Evolutionary conservation across 495 filamentous ascomycete species (phyloP), one percentile per base, ranked within the genome.

Genomic region (Peziza echinospora): DNA sequence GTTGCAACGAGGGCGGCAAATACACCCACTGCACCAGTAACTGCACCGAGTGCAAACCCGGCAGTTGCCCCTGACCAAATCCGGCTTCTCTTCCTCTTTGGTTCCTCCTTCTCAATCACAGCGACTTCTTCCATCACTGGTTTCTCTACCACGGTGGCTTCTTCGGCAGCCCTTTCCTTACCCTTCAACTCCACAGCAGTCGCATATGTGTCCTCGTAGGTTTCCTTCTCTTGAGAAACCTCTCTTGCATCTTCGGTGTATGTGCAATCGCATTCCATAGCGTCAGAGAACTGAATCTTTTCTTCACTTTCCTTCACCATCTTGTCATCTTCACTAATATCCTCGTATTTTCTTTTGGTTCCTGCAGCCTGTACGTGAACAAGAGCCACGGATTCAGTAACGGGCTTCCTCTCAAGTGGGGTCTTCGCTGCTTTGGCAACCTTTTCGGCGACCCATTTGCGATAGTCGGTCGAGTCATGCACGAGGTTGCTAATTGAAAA

Each of bases 401-500:
- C 19, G 13, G 30, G 13, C 13, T 17, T 37, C 13, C 19, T 17
- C 19, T 37, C 30, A 6, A 2, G 13, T 11, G 1, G 13, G 13
- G 13, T 17, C 30, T 37, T 11, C 13, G 30, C 19, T 37, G 13
- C 30, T 7, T 37, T 37, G 4, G 30, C 13, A 17, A 37, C 30
- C 30, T 37, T 37, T 17, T 37, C 30, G 30, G 30, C 30, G 13
- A 37, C 6, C 30, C 30, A 37, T 11, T 37, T 11, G 19, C 30
- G 30, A 17, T 11, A 37, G 19, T 13, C 3, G 2, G 30, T 11
- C 2, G 30, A 11, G 19, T 55, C 53, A 37, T 55, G 48, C 3
- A 55, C 53, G 17, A 55, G 48, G 40, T 55, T 55, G 24, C 53
- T 55, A 28, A 55, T 55, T 41, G 53, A 51, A 26, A 55, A 55